A percentile compares a stretch with the other conserved stretches of the same genome.
Conservation (phyloP, 768 basidiomycete genomes). For the Leccinum olivaceopallidum region DNA sequence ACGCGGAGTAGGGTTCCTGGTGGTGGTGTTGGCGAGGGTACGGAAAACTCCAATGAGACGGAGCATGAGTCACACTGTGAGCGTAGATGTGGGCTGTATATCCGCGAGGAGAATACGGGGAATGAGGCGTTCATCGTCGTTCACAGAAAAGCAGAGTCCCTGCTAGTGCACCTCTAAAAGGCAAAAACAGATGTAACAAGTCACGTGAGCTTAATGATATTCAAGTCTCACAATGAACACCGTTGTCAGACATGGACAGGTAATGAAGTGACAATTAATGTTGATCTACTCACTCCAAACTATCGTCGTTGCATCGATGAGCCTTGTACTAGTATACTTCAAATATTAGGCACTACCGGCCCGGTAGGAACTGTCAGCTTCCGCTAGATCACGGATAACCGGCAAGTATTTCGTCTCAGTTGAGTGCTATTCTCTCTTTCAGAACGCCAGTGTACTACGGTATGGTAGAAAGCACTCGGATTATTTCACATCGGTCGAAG, state of each 20-base stretch:
- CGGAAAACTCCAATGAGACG: conserved; percentile 62
- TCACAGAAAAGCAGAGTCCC: not conserved
- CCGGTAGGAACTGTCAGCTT: not conserved
- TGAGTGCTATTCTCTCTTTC: not conserved
- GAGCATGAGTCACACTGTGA: conserved; percentile 62
- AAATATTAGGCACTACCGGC: too few relatives aligned
- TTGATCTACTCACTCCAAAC: too few relatives aligned
- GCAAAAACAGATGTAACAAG: not conserved
- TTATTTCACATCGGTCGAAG: not conserved
- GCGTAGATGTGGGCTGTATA: conserved; percentile 63
- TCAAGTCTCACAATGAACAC: too few relatives aligned
- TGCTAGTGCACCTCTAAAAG: not conserved
- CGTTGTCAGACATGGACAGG: too few relatives aligned
- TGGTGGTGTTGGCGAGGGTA: conserved; percentile 58
- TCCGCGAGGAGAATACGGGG: conserved; percentile 62
- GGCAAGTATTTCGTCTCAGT: not conserved
- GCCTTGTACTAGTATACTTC: not conserved
- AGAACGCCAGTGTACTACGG: not conserved
- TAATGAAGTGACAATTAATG: not conserved
- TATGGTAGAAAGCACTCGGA: not conserved
- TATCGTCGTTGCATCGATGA: not conserved
- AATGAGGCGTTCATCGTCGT: conserved; percentile 48
- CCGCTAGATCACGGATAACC: not conserved
- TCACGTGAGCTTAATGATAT: not conserved
- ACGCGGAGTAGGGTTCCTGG: conserved; percentile 61